Evolutionary conservation across 306 rosid species (phyloP), one percentile per base, ranked within the genome.

Genomic region (Prunus mongolica): DNA sequence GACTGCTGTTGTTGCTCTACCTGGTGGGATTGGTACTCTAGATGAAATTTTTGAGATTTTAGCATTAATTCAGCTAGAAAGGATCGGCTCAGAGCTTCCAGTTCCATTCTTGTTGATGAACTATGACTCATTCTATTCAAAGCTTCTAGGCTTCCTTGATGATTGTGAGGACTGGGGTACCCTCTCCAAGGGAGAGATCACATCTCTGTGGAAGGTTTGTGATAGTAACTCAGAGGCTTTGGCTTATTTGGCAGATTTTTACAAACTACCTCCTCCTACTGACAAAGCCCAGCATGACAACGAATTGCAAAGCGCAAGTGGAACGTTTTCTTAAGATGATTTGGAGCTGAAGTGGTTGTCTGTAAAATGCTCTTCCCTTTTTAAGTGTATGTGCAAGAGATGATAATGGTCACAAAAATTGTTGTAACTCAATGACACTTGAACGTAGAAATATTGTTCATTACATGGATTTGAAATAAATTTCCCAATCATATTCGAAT

Each of bases 11-110:
- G 84, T 94, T 81, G 88, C 89, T 46, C 95, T 92, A 68, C 98
- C 98, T 2, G 98, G 98, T 65, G 98, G 98, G 22, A 60, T 92
- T 72, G 98, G 98, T 72, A 94, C 98, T 60, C 89, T 94, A 9
- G 98, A 92, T 71, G 98, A 94, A 76, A 27, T 92, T 84, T 92
- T 92, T 47, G 98, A 94, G 88, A 86, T 90, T 70, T 65, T 92
- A 78, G 85, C 93, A 41, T 76, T 94, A 54, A 84, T 90, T 84
- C 98, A 94, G 75, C 95, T 94, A 24, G 78, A 91, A 63, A 76
- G 98, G 76, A 92, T 94, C 19, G 98, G 98, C 51, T 89, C 98
- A 12, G 65, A 88, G 81, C 79, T 82, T 83, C 95, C 93, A 10
- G 76, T 94, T 78, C 98, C 97, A 30, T 82, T 90, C 78, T 71